phyloP scores from a whole-genome alignment of 2,329 filamentous ascomycete species.

The Tolypocladium inflatum region DNA sequence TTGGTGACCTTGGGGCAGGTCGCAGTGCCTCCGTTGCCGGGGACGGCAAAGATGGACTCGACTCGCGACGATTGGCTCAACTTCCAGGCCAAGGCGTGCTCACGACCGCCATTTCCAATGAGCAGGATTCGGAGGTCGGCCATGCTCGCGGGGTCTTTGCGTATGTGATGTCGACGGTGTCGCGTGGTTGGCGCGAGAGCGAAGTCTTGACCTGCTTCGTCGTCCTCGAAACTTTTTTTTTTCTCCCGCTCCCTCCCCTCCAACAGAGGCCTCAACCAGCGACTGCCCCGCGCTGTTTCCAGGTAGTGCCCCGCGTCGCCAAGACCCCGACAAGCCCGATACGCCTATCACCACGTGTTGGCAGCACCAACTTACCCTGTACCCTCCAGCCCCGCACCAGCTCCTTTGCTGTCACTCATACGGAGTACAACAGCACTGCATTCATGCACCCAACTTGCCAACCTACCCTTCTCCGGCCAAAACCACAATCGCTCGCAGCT shows the following conservation, averaged over 20 bases:
- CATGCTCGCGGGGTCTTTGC: slow-evolving; percentile 9
- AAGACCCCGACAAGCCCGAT: not conserved
- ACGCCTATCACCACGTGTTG: not conserved
- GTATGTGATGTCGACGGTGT: not conserved
- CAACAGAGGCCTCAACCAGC: not conserved
- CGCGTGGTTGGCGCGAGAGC: not conserved
- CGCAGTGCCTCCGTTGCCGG: slow-evolving; percentile 83
- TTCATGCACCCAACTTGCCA: not conserved
- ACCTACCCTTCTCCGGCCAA: not conserved
- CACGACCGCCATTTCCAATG: slow-evolving; percentile 86
- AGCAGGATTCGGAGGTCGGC: slow-evolving; percentile 61
- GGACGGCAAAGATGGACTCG: slow-evolving; percentile 60
- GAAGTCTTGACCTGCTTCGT: not conserved
- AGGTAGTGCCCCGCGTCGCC: not conserved
- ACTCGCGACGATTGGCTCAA: slow-evolving; percentile 73
- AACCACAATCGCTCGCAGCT: not conserved
- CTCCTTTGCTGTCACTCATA: not conserved
- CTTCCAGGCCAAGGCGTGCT: slow-evolving; percentile 94
- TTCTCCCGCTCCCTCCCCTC: not conserved
- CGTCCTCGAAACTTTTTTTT: not conserved
- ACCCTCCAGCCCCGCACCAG: not conserved
- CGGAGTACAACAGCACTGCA: not conserved
- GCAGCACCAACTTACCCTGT: not conserved
- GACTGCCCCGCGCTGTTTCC: not conserved
- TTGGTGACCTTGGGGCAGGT: slow-evolving; percentile 64